A percentile compares a stretch with the other conserved stretches of the same genome.
phyloP scores from a whole-genome alignment of 2,329 filamentous ascomycete genomes.

The Aureobasidium sp. region DNA sequence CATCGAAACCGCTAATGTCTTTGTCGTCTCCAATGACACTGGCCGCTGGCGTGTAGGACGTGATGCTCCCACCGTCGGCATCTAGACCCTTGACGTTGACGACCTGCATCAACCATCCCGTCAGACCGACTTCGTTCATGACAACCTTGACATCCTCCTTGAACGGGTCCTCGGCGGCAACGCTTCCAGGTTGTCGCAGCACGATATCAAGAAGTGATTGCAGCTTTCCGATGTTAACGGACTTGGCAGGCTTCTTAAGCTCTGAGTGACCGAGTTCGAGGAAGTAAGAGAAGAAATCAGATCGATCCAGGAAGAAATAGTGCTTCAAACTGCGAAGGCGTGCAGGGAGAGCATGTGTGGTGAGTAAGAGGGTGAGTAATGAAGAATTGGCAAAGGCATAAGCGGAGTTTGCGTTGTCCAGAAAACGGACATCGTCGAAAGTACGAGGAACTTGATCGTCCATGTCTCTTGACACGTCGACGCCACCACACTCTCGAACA shows the following conservation, averaged over 20 bases:
- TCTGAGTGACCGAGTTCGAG: conserved; percentile 86
- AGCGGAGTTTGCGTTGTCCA: conserved; percentile 92
- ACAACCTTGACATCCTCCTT: conserved; percentile 97
- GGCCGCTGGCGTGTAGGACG: conserved; percentile 61
- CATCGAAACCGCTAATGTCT: conserved; percentile 83
- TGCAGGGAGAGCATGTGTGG: conserved; percentile 82
- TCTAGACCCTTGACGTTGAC: conserved; percentile 96
- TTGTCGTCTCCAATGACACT: conserved; percentile 61
- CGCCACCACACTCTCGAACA: conserved; percentile 90
- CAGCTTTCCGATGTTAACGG: conserved; percentile 85
- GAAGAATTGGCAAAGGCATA: conserved; percentile 96
- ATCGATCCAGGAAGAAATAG: conserved; percentile 97
- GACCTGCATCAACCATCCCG: conserved; percentile 89
- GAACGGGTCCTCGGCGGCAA: conserved; percentile 90
- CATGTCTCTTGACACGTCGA: conserved; percentile 58
- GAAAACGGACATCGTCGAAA: conserved; percentile 83
- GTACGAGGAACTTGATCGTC: conserved; percentile 81
- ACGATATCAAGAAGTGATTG: conserved; percentile 95
- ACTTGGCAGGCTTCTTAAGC: conserved; percentile 79
- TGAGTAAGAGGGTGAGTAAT: conserved; percentile 81
- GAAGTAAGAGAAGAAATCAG: conserved; percentile 97
- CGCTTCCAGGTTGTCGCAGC: conserved; percentile 88
- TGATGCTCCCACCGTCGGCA: conserved; percentile 44
- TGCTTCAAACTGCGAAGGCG: conserved; percentile 89
- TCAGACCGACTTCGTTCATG: conserved; percentile 91